Evolutionary conservation across 1,284 basidiomycete genomes (phyloP).

Genomic region (Chondrostereum purpureum): DNA sequence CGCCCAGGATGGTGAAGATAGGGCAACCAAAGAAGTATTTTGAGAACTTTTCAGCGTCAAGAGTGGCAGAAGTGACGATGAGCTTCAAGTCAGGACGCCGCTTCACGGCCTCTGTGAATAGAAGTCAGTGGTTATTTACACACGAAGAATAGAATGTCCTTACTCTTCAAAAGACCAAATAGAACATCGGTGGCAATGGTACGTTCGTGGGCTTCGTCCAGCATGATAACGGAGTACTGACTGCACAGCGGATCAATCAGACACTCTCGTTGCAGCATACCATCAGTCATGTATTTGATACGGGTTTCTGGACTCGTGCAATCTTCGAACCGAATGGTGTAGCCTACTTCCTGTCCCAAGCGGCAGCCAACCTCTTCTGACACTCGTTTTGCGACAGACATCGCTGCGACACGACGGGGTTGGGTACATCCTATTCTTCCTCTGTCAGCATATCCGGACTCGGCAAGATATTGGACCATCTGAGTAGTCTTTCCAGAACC

Average conservation of each 20-base stretch:
- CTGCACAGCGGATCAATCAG: constrained; percentile 92
- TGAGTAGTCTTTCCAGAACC: constrained; percentile 93
- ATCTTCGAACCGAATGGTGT: constrained; percentile 99
- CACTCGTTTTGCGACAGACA: constrained; percentile 99
- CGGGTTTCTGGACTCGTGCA: constrained; percentile 95
- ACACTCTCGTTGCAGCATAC: constrained; percentile 97
- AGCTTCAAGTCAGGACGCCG: constrained; percentile 93
- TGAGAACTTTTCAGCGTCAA: constrained; percentile 99
- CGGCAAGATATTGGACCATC: constrained; percentile 91
- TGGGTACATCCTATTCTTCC: constrained; percentile 96
- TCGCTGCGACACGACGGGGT: constrained; percentile 96
- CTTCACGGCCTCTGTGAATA: constrained; percentile 78
- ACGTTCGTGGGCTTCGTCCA: constrained; percentile 98
- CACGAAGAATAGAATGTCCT: constrained; percentile 25
- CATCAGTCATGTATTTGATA: constrained; percentile 99
- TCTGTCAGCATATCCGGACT: constrained; percentile 80
- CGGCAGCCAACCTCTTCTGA: constrained; percentile 97
- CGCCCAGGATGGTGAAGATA: constrained; percentile 99
- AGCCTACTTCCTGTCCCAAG: constrained; percentile 95
- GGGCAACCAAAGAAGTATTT: constrained; percentile 98
- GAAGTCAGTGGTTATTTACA: constrained; percentile 16
- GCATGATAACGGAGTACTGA: constrained; percentile 93
- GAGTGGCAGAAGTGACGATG: constrained; percentile 96
- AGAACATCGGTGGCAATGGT: constrained; percentile 97
- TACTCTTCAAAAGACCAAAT: constrained; percentile 94